Evolutionary conservation across 768 basidiomycete genomes (phyloP), one percentile per base, ranked within the genome.

Genomic region (Leccinum truebloodii): DNA sequence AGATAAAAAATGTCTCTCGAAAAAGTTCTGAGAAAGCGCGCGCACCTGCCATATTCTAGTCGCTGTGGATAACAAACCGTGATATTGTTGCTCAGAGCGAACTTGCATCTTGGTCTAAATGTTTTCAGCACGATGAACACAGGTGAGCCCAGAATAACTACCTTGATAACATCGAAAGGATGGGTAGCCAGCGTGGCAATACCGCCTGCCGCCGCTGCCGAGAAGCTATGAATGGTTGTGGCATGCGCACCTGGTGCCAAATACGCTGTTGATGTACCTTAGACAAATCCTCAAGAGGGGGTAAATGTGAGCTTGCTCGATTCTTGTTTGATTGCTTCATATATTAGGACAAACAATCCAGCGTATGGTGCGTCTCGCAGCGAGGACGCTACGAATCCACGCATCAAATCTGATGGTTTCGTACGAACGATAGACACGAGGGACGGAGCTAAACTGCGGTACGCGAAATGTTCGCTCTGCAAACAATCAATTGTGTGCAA

Each of bases 301-400:
- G 30, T n/a, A 58, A 55, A 44, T 9, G 22, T 52, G 50, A 26
- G 71, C 81, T 68, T 71, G 90, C 92, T 80, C 4, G 85, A 78
- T 67, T 92, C 83, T 54, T 81, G 79, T 72, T 98, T 98, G 63
- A 92, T 83, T 50, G 85, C 84, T 74, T 98, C 95, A 69, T 98
- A 98, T 60, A 89, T 85, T 3, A 94, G 83, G 37, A 96, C 79
- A 67, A 95, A 98, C 6, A 97, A 74, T 3, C 95, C 95, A 1
- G 95, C 94, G 67, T 95, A 94, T 1, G 95, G 95, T 13, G 94
- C 95, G 72, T 98, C 95, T 52, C 95, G 84, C n/a, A 95, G 79
- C 2, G 94, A 90, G 1, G 94, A 93, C 1, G 94, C 92, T 24
- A 89, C 67, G 69, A 94, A 89, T 0, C 95, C 95, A 52, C 92